Percentiles rank a stretch among this genome's conserved stretches.
phyloP scores from a whole-genome alignment of 2,329 filamentous ascomycete species.

The Periconia sp. region DNA sequence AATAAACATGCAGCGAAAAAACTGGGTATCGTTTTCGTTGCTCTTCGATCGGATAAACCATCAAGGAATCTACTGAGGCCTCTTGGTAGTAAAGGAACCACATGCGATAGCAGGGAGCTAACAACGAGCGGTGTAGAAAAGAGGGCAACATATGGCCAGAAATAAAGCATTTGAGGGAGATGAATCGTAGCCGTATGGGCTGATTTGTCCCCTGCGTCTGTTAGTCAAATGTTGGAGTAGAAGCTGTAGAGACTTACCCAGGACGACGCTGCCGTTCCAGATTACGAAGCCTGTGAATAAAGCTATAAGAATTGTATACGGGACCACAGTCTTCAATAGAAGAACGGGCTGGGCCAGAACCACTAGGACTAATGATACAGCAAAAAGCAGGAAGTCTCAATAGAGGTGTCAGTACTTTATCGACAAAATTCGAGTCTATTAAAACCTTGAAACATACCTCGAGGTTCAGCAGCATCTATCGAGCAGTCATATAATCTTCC shows the following conservation, averaged over 20 bases:
- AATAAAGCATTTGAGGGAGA: constrained; percentile 88
- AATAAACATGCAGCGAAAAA: constrained; percentile 39
- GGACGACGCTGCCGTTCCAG: constrained; percentile 89
- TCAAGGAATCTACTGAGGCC: constrained; percentile 9
- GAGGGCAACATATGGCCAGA: constrained; percentile 87
- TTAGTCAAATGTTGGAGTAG: constrained; percentile 11
- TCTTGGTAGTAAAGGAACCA: constrained; percentile 28
- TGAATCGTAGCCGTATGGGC: constrained; percentile 92
- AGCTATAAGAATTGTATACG: constrained; percentile 63
- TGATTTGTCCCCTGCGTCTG: constrained; percentile 75
- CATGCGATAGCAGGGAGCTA: constrained; percentile 52
- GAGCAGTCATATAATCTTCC: constrained; percentile 24
- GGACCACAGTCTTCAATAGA: constrained; percentile 45
- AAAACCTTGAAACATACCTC: constrained; percentile 17
- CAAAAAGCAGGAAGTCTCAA: constrained; percentile 30
- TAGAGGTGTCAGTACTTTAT: constrained; percentile 4
- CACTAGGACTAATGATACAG: constrained; percentile 66
- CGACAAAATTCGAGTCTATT: too few species aligned
- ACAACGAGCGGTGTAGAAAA: constrained; percentile 82
- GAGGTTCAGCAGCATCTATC: constrained; percentile 23
- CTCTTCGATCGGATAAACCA: constrained; percentile 9
- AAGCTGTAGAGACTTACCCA: constrained; percentile 60
- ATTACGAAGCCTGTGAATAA: constrained; percentile 74
- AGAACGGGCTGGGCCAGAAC: constrained; percentile 48
- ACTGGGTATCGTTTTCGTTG: constrained; percentile 10